Conservation (phyloP, 495 filamentous ascomycete species). For the Podospora tetraspora region DNA sequence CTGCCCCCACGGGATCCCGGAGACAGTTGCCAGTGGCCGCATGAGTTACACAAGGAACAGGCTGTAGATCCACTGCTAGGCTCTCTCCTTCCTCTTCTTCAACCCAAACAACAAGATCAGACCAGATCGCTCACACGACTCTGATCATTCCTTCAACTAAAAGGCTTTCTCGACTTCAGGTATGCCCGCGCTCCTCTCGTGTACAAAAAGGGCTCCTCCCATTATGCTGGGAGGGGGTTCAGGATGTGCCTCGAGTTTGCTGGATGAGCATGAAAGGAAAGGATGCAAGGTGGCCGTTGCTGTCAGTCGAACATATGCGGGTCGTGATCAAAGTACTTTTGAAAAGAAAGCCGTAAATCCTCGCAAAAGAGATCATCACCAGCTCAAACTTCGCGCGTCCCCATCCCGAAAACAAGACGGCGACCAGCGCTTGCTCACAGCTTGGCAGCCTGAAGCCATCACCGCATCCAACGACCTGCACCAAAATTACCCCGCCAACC, state of each 20-base stretch:
- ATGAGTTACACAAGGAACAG: too few species aligned
- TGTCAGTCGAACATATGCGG: too few species aligned
- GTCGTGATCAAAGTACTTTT: neutral
- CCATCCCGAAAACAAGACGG: neutral
- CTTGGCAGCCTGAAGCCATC: neutral
- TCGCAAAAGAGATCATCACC: neutral
- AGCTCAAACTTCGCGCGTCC: neutral
- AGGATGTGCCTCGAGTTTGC: neutral
- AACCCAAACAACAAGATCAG: neutral
- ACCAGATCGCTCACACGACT: neutral
- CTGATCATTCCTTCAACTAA: too few species aligned
- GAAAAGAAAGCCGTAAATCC: neutral
- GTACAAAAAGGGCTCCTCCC: neutral
- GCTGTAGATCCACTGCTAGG: neutral
- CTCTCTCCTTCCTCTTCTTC: neutral
- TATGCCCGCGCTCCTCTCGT: neutral
- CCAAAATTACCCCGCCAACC: slow-evolving; percentile 31
- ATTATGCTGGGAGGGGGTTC: neutral
- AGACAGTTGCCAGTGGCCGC: neutral
- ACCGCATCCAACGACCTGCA: neutral
- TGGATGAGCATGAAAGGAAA: neutral
- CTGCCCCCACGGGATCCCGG: neutral
- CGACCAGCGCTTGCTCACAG: neutral
- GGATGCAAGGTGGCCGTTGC: neutral
- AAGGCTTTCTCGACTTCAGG: neutral